Percentiles rank a stretch among this genome's conserved stretches.
These are phyloP conservation scores for Phlebiopsis gigantea DNA, from an alignment of 768 basidiomycete genomes.

Conservation along the genomic window DNA sequence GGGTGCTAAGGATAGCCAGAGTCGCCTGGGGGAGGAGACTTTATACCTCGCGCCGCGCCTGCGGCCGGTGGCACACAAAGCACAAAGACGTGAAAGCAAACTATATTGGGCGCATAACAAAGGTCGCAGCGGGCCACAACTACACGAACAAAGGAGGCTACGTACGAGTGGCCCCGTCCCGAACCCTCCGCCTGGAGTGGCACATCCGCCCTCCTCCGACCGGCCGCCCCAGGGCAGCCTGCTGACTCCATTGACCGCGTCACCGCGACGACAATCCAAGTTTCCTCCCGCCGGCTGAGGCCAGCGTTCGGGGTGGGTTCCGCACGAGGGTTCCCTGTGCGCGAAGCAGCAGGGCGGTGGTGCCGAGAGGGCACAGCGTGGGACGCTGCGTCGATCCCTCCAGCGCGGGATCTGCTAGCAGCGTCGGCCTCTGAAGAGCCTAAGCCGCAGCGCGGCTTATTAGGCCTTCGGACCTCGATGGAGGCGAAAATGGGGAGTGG, in stretches of 20 bases:
- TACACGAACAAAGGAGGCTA: too few relatives aligned
- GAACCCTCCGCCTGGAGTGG: too few relatives aligned
- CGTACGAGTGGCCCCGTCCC: too few relatives aligned
- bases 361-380: slow-evolving; percentile 2
- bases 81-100: too few relatives aligned
- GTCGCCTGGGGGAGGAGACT: not conserved
- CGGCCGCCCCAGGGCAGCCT: not conserved
- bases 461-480: slow-evolving; percentile 4
- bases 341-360: not conserved
- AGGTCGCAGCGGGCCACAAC: too few relatives aligned
- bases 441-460: not conserved
- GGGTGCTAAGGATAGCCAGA: not conserved
- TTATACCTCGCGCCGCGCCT: not conserved
- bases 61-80: not conserved
- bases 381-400: slow-evolving; percentile 7
- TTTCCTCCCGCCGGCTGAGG: not conserved
- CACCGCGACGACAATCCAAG: too few relatives aligned
- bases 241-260: too few relatives aligned
- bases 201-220: not conserved
- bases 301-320: not conserved
- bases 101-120: too few relatives aligned
- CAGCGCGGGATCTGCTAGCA: slow-evolving; percentile 2
- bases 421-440: slow-evolving; percentile 1
- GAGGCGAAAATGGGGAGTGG: slow-evolving; percentile 1
- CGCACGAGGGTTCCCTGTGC: not conserved